Conservation (phyloP, 371 early-diverging fungal species). For the Synchytrium microbalum region DNA sequence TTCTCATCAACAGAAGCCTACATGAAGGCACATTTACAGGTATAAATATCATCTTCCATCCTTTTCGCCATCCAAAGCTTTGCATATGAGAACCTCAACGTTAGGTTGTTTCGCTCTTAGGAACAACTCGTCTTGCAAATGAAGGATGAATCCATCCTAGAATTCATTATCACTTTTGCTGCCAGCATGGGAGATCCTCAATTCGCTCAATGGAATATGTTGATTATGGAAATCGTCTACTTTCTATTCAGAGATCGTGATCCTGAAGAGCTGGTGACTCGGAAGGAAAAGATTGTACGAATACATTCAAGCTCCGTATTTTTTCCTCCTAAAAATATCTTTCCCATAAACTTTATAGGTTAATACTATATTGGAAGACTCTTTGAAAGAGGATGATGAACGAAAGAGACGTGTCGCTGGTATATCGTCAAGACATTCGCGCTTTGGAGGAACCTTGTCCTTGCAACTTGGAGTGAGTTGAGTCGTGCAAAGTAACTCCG, state of each 20-base stretch:
- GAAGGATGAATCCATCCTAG: slow-evolving; percentile 44
- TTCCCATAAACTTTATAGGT: too few species aligned
- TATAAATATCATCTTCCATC: slow-evolving; percentile 28
- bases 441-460: too few species aligned
- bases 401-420: too few species aligned
- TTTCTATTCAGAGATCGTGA: slow-evolving; percentile 45
- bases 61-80: too few species aligned
- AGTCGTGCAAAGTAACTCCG: too few species aligned
- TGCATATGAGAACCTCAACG: neutral
- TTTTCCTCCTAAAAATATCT: too few species aligned
- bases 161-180: slow-evolving; percentile 52
- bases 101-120: slow-evolving; percentile 19
- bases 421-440: too few species aligned
- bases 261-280: slow-evolving; percentile 36
- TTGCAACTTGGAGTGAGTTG: too few species aligned
- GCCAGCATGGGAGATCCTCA: slow-evolving; percentile 46
- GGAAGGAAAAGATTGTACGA: neutral
- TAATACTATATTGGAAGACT: too few species aligned
- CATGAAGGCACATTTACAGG: too few species aligned
- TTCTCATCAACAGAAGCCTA: too few species aligned
- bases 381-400: too few species aligned
- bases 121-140: slow-evolving; percentile 47
- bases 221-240: slow-evolving; percentile 55
- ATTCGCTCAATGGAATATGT: slow-evolving; percentile 53
- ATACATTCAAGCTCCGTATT: slow-evolving; percentile 15